These are phyloP conservation scores for Magnusiomyces ingens DNA, from an alignment of 1,139 yeast genomes.

Conservation along the genomic window DNA sequence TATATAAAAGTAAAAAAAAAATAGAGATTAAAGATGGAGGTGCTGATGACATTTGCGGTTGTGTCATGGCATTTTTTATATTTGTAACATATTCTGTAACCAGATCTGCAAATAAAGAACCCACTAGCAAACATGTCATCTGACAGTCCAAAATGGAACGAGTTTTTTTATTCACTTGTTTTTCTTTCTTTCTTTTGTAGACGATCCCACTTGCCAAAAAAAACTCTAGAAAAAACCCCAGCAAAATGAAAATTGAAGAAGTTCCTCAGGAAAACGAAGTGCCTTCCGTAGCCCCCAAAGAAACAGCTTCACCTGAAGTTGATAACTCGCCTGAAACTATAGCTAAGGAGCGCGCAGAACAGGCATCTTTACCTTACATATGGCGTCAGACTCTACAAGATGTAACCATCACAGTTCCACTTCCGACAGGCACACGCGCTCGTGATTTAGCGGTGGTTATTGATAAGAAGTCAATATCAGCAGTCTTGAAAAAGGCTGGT, in stretches of 20 bases:
- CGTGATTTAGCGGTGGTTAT: conserved; percentile 31
- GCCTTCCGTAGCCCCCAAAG: conserved; percentile 9
- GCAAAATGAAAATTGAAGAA: conserved; percentile 10
- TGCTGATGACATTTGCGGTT: not conserved
- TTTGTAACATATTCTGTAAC: too few relatives aligned
- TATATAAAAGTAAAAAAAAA: not conserved
- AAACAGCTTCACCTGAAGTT: conserved; percentile 6
- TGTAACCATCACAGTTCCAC: conserved; percentile 33
- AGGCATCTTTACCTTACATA: conserved; percentile 27
- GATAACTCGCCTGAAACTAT: conserved; percentile 17
- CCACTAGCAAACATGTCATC: too few relatives aligned
- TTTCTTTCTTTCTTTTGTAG: too few relatives aligned
- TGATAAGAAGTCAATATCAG: conserved; percentile 24
- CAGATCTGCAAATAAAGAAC: too few relatives aligned
- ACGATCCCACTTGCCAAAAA: too few relatives aligned
- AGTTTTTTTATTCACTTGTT: too few relatives aligned
- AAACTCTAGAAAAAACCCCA: not conserved
- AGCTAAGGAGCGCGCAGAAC: conserved; percentile 18
- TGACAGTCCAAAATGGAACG: too few relatives aligned
- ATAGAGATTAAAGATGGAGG: not conserved
- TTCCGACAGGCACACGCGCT: conserved; percentile 34
- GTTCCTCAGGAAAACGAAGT: conserved; percentile 1
- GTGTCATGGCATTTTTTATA: too few relatives aligned
- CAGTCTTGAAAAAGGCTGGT: conserved; percentile 21
- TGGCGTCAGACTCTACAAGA: conserved; percentile 41